Evolutionary conservation across 768 basidiomycete species (phyloP).

Genomic region (Termitomyces eurrhizus): DNA sequence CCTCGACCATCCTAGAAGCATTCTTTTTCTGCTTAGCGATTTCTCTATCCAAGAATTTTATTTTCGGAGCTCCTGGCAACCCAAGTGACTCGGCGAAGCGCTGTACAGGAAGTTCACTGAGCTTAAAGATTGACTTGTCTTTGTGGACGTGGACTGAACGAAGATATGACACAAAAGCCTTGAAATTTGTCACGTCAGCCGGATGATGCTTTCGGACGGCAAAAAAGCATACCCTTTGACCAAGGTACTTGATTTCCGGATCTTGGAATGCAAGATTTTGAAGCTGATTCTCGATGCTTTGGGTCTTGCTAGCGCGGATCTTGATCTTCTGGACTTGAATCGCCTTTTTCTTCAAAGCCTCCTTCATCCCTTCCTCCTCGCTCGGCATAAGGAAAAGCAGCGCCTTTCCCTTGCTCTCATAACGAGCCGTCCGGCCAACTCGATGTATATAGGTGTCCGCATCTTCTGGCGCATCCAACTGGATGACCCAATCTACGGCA

Average conservation of each 20-base stretch:
- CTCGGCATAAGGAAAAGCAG: slow-evolving; percentile 81
- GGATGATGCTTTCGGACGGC: neutral
- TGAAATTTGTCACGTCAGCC: slow-evolving; percentile 4
- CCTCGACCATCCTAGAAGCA: slow-evolving; percentile 41
- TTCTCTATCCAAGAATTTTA: slow-evolving; percentile 76
- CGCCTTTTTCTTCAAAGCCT: slow-evolving; percentile 65
- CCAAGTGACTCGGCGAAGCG: slow-evolving; percentile 87
- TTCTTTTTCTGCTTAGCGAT: slow-evolving; percentile 78
- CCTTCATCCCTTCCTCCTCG: slow-evolving; percentile 90
- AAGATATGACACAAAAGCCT: slow-evolving; percentile 96
- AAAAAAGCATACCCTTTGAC: slow-evolving; percentile 68
- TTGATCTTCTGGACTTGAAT: slow-evolving; percentile 79
- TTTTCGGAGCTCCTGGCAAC: slow-evolving; percentile 91
- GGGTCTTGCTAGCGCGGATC: slow-evolving; percentile 82
- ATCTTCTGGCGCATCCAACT: slow-evolving; percentile 95
- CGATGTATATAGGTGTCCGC: slow-evolving; percentile 97
- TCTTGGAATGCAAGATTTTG: slow-evolving; percentile 94
- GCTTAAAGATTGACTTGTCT: slow-evolving; percentile 89
- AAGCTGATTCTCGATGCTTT: slow-evolving; percentile 79
- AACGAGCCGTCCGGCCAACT: slow-evolving; percentile 92
- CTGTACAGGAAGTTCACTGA: slow-evolving; percentile 77
- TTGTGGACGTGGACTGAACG: slow-evolving; percentile 91
- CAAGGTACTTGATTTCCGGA: slow-evolving; percentile 95
- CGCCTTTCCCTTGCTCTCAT: slow-evolving; percentile 85
- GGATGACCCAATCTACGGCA: slow-evolving; percentile 93